These are phyloP conservation scores for Rhizopus stolonifer DNA, from an alignment of 371 early-diverging fungal species.

Conservation along the genomic window DNA sequence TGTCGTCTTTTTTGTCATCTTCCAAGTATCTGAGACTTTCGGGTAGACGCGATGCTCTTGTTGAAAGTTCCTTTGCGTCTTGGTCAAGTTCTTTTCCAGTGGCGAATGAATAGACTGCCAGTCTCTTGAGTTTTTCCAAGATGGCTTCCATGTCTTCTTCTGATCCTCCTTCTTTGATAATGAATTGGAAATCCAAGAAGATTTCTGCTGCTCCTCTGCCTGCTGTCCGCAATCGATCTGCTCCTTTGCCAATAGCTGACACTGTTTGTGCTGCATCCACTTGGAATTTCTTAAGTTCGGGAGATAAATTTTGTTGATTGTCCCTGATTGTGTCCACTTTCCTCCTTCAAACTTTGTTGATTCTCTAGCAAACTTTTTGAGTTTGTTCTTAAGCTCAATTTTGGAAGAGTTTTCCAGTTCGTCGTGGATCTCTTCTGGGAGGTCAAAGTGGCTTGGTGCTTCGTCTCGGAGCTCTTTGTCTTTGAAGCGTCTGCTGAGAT, in stretches of 20 bases:
- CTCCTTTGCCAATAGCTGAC: too few species aligned
- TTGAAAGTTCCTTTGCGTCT: too few species aligned
- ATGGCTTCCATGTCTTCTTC: too few species aligned
- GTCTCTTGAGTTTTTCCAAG: too few species aligned
- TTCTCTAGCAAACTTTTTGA: background rate
- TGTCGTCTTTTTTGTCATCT: too few species aligned
- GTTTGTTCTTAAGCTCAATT: background rate
- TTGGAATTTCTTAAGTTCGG: conserved; percentile 7
- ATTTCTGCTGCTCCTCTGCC: background rate
- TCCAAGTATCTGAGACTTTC: too few species aligned
- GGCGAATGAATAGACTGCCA: too few species aligned
- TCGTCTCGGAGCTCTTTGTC: background rate
- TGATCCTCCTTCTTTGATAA: too few species aligned
- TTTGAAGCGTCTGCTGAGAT: background rate
- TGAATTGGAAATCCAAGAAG: background rate
- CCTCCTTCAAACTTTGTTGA: background rate
- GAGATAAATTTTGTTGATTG: background rate
- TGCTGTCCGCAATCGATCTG: too few species aligned
- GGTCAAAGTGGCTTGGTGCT: background rate
- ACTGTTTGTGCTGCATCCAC: conserved; percentile 1
- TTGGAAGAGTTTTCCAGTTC: background rate
- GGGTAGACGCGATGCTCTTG: too few species aligned
- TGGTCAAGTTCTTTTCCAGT: too few species aligned
- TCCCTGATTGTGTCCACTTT: conserved; percentile 1
- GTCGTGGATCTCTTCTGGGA: background rate